These are phyloP conservation scores for Diutina mesorugosa DNA, from an alignment of 1,139 yeast species.

Conservation along the genomic window DNA sequence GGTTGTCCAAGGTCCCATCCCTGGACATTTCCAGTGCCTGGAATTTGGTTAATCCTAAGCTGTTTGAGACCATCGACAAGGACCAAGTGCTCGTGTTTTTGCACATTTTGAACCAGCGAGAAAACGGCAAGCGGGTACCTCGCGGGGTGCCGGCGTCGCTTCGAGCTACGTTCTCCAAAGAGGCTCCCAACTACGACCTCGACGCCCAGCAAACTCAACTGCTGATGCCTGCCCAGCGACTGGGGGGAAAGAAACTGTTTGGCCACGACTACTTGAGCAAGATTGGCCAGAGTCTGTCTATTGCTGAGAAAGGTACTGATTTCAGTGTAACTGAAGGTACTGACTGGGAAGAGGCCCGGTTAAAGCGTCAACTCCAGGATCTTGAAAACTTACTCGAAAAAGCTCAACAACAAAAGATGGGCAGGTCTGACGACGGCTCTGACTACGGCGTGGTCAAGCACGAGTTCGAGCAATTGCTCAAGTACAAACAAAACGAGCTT, in stretches of 20 bases:
- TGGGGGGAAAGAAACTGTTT: constrained; percentile 17
- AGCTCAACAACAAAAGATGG: constrained; percentile 26
- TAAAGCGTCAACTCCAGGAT: constrained; percentile 67
- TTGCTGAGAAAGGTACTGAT: constrained; percentile 52
- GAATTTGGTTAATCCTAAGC: constrained; percentile 88
- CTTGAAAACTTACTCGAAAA: constrained; percentile 49
- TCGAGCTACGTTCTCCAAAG: constrained; percentile 84
- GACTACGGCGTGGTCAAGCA: constrained; percentile 27
- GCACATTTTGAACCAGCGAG: constrained; percentile 84
- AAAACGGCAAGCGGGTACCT: constrained; percentile 79
- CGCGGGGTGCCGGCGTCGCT: constrained; percentile 89
- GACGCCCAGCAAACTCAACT: constrained; percentile 15
- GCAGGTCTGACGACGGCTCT: background rate
- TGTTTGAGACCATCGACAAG: constrained; percentile 77
- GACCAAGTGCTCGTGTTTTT: constrained; percentile 85
- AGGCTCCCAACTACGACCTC: constrained; percentile 66
- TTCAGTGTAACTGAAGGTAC: constrained; percentile 62
- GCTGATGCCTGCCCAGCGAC: constrained; percentile 8
- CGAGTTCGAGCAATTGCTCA: constrained; percentile 73
- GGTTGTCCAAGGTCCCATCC: constrained; percentile 62
- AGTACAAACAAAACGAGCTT: constrained; percentile 27
- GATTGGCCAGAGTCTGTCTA: constrained; percentile 36
- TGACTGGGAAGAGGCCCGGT: constrained; percentile 80
- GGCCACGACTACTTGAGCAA: constrained; percentile 28
- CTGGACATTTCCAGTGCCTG: constrained; percentile 88